Evolutionary conservation across 2,329 filamentous ascomycete species (phyloP), one percentile per base, ranked within the genome.

Genomic region (Diaporthe helianthi): DNA sequence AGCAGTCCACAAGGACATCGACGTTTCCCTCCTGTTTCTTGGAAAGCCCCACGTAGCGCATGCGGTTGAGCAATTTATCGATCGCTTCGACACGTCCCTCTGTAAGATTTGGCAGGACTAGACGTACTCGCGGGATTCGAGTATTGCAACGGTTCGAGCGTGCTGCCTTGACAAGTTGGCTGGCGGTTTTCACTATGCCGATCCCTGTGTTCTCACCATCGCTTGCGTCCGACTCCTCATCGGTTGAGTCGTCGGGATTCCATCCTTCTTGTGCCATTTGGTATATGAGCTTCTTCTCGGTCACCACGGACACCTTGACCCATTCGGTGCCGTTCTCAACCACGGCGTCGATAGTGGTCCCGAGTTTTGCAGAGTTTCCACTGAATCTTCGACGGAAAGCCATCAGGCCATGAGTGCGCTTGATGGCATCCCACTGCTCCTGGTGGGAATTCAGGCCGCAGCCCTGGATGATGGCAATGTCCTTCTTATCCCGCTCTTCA

Each of bases 251-350:
- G 19, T 72, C 71, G 10, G 69, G 71, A 54, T 72, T 70, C 71
- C 71, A 72, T 22, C 71, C 71, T 36, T 72, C 69, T 29, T 72
- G 66, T 12, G 71, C 71, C 69, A 72, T 71, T 26, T 72, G 69
- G 26, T 67, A 67, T 22, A 69, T 49, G 19, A 72, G 64, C 33
- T 72, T 72, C 61, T 67, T 69, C 41, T 72, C 63, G 1, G 69
- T 72, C 19, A 72, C 31, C 7, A 70, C 64, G 26, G 54, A 72
- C 8, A 71, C 67, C 26, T 69, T 71, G 36, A 72, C 38, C 71
- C 71, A 72, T 46, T 71, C 71, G 13, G 46, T 65, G 4, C 71
- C 71, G 24, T 72, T 71, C 38, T 69, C 61, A 10, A 72, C 71
- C 15, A 72, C 71, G 2, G 71, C 71, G 52, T 72, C 71, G 19